These are phyloP conservation scores for Thelephora terrestris DNA, from an alignment of 1,284 basidiomycete species.

Conservation along the genomic window DNA sequence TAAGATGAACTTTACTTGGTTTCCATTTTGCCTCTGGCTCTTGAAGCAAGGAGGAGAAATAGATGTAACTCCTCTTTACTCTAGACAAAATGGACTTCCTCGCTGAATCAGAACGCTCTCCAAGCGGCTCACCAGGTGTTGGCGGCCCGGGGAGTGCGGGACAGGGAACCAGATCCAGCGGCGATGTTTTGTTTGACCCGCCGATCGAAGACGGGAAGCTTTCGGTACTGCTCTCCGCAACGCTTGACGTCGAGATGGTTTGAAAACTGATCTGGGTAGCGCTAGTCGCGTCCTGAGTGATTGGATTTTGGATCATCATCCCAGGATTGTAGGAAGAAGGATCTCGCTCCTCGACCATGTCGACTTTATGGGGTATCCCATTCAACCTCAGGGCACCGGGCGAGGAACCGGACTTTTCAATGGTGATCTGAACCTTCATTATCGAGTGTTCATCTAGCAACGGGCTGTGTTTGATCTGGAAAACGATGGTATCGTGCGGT, in stretches of 20 bases:
- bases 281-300: slow-evolving; percentile 63
- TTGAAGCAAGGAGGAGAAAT: slow-evolving; percentile 94
- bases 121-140: slow-evolving; percentile 21
- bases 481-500: slow-evolving; percentile 48
- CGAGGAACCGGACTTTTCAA: slow-evolving; percentile 76
- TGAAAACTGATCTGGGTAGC: slow-evolving; percentile 57
- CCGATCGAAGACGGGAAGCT: slow-evolving; percentile 19
- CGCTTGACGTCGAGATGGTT: slow-evolving; percentile 20
- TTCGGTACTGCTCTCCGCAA: slow-evolving; percentile 10
- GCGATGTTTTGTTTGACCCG: slow-evolving; percentile 5
- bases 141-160: slow-evolving; percentile 21
- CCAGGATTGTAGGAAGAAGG: slow-evolving; percentile 33
- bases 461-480: slow-evolving; percentile 63
- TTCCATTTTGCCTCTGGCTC: slow-evolving; percentile 99
- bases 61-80: slow-evolving; percentile 92
- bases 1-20: slow-evolving; percentile 42
- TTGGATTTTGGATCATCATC: slow-evolving; percentile 36
- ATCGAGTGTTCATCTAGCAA: slow-evolving; percentile 67
- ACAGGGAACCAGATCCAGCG: slow-evolving; percentile 3
- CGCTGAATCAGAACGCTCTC: slow-evolving; percentile 51
- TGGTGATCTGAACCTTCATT: slow-evolving; percentile 66
- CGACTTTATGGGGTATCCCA: slow-evolving; percentile 65
- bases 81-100: slow-evolving; percentile 76
- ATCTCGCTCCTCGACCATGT: slow-evolving; percentile 55
- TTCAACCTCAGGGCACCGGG: slow-evolving; percentile 68